Base-by-base conservation (phyloP, 2,329 filamentous ascomycete genomes). In the Tympanopsis confertula region DNA sequence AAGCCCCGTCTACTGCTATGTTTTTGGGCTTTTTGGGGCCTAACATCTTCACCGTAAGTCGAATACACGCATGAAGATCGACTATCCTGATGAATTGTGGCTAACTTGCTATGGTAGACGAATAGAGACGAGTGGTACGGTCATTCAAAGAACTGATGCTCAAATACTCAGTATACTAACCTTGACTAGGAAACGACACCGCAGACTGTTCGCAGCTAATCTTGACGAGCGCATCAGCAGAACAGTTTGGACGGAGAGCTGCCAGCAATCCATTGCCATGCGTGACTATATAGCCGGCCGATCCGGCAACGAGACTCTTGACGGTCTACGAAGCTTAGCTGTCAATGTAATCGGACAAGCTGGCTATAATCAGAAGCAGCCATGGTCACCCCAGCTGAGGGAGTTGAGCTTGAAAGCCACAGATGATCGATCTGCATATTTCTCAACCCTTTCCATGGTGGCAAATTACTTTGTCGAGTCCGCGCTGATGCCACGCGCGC, bases 301-400 rank as follows among this genome's bases (percentile, higher is more conserved):
- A 20, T 44, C 47, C 1, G 44, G 47, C 5, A 47, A 47, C 35
- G 41, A 50, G 17, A 52, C 54, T 1, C 42, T 39, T 32, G 44
- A 42, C 7, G 49, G 49, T 4, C 49, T 59, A 7, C 51, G 53
- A 7, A 45, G 45, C 24, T 41, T 62, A 14, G 55, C 58, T 13
- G 56, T 62, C 44, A 59, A 62, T 38, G 57, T 62, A 2, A 48
- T 63, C 7, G 53, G 52, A 3, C 38, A 45, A 20, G 52, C 56
- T 1, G 57, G 52, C 3, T 60, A 57, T 39, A 52, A 51, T 22
- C 47, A 56, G 36, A 44, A 47, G 12, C 47, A 50, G 17, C 37
- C 49, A 4, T 61, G 53, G 50, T 39, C 47, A 7, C 50, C 51
- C 2, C 38, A 46, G 10, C 37, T 41, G n/a, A 40, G 48, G 15